Evolutionary conservation across 768 basidiomycete genomes (phyloP).

Genomic region (Pleurotus sapidus): DNA sequence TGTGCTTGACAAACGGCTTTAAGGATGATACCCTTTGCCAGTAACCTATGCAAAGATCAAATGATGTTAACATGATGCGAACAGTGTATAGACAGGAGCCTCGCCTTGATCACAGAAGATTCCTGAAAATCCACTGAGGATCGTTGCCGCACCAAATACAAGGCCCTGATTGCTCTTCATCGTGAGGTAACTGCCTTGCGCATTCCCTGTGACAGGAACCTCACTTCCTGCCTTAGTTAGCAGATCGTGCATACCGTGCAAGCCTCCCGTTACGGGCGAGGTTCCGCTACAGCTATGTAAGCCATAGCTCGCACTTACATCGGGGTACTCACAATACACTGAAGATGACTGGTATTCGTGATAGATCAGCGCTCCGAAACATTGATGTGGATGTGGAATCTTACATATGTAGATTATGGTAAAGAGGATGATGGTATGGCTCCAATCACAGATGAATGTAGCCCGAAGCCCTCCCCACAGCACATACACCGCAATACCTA

Average conservation of each 20-base stretch:
- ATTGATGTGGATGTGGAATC: constrained; percentile 17
- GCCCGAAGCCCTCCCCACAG: constrained; percentile 40
- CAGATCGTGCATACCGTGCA: constrained; percentile 42
- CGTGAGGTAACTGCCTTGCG: constrained; percentile 51
- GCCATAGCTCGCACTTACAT: too few relatives aligned
- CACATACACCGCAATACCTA: constrained; percentile 41
- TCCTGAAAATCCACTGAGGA: constrained; percentile 41
- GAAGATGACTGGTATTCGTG: constrained; percentile 21
- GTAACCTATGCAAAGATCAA: constrained; percentile 32
- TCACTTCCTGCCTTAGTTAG: constrained; percentile 41
- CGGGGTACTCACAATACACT: constrained; percentile 22
- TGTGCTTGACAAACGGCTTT: neutral
- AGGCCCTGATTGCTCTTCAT: constrained; percentile 50
- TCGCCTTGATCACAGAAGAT: constrained; percentile 51
- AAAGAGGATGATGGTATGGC: constrained; percentile 44
- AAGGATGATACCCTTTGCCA: constrained; percentile 46
- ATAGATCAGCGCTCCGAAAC: neutral
- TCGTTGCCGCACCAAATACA: constrained; percentile 36
- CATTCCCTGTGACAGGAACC: constrained; percentile 47
- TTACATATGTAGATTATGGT: constrained; percentile 29
- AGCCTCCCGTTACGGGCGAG: constrained; percentile 33
- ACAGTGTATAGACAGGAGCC: neutral
- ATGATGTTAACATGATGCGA: constrained; percentile 3
- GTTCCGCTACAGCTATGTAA: constrained; percentile 23
- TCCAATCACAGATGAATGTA: constrained; percentile 43